phyloP scores from a whole-genome alignment of 495 filamentous ascomycete species.

The Parathielavia hyrcaniae region DNA sequence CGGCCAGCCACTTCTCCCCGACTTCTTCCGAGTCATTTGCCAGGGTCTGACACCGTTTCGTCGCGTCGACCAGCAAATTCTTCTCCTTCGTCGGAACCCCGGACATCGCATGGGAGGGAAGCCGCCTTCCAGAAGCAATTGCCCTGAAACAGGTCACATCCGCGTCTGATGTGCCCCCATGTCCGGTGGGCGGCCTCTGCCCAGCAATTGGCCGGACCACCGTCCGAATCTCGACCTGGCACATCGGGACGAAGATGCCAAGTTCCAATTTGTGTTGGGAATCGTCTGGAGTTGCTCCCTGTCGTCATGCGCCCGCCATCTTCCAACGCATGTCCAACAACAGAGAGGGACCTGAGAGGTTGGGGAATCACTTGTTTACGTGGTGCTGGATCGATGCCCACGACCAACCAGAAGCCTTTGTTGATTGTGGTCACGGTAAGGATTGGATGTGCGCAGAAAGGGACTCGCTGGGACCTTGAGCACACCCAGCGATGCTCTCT shows the following conservation, averaged over 20 bases:
- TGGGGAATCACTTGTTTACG: background rate
- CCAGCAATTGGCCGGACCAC: conserved; percentile 4
- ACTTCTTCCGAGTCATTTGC: conserved; percentile 19
- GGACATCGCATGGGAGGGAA: conserved; percentile 3
- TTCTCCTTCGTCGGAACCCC: conserved; percentile 1
- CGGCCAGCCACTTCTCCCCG: conserved; percentile 16
- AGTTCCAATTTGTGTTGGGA: background rate
- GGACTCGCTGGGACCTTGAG: background rate
- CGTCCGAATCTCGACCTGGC: conserved; percentile 1
- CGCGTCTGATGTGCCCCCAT: conserved; percentile 14
- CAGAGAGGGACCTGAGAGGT: background rate
- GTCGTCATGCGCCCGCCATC: conserved; percentile 5
- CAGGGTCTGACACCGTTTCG: background rate
- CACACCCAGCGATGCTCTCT: background rate
- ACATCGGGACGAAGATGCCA: background rate
- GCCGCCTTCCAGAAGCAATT: conserved; percentile 7
- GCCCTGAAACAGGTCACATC: conserved; percentile 11
- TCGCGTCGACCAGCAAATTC: conserved; percentile 3
- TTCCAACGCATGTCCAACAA: background rate
- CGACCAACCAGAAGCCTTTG: background rate
- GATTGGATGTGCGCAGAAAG: background rate
- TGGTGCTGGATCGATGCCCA: background rate
- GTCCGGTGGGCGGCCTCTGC: conserved; percentile 6
- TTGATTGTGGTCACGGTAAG: background rate
- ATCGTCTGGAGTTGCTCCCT: conserved; percentile 3